Evolutionary conservation across 2,329 filamentous ascomycete species (phyloP).

Genomic region (Simplicillium aogashimaense): DNA sequence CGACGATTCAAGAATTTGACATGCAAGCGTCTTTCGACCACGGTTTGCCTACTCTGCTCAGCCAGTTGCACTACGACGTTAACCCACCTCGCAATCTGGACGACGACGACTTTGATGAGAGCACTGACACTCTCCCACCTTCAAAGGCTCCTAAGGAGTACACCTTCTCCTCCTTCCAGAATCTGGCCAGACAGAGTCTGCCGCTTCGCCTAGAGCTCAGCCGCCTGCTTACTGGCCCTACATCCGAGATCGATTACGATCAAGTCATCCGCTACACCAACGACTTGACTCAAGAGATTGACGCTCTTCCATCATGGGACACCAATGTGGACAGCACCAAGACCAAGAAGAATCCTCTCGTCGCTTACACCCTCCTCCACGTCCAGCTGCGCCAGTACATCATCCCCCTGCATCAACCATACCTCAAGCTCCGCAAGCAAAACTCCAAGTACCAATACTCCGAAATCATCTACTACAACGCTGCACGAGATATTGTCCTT

Average conservation of each 20-base stretch:
- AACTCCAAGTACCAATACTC: conserved; percentile 54
- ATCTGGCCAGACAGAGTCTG: conserved; percentile 45
- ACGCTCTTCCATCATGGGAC: conserved; percentile 47
- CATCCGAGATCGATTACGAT: conserved; percentile 48
- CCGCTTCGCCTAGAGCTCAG: conserved; percentile 47
- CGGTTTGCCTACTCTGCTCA: conserved; percentile 46
- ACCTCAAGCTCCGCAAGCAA: conserved; percentile 46
- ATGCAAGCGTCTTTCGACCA: conserved; percentile 53
- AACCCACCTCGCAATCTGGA: conserved; percentile 47
- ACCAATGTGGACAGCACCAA: conserved; percentile 24
- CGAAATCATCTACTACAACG: conserved; percentile 54
- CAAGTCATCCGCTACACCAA: conserved; percentile 52
- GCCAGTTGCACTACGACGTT: conserved; percentile 45
- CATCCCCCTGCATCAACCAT: conserved; percentile 50
- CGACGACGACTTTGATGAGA: conserved; percentile 47
- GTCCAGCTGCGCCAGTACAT: conserved; percentile 53
- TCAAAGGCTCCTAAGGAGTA: conserved; percentile 43
- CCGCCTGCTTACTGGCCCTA: conserved; percentile 42
- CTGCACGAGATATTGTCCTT: conserved; percentile 51
- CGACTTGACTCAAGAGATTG: conserved; percentile 50
- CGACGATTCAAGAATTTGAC: conserved; percentile 52
- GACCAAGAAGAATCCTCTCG: conserved; percentile 41
- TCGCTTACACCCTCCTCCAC: conserved; percentile 50
- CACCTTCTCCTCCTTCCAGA: conserved; percentile 49
- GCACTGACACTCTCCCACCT: conserved; percentile 37